These are phyloP conservation scores for Stemphylium lycopersici DNA, from an alignment of 2,329 filamentous ascomycete species.

Conservation along the genomic window DNA sequence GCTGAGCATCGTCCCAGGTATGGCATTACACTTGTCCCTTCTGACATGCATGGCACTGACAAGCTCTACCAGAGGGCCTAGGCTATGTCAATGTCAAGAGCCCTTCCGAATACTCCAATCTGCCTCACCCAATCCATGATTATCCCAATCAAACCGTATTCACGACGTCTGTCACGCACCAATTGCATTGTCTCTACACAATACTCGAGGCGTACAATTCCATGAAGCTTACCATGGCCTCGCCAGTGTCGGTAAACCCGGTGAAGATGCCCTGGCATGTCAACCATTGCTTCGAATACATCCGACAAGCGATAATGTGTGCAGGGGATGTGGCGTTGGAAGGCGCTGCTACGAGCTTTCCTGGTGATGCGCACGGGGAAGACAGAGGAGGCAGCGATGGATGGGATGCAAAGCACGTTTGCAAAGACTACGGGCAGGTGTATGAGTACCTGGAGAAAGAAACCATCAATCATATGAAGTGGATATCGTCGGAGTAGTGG, in stretches of 20 bases:
- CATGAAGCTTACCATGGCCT: slow-evolving; percentile 23
- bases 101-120: slow-evolving; percentile 29
- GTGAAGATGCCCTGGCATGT: slow-evolving; percentile 45
- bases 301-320: slow-evolving; percentile 44
- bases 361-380: slow-evolving; percentile 27
- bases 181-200: slow-evolving; percentile 44
- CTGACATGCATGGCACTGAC: neutral
- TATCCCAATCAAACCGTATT: slow-evolving; percentile 39
- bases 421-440: slow-evolving; percentile 42
- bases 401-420: slow-evolving; percentile 44
- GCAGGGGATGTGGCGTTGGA: slow-evolving; percentile 43
- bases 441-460: slow-evolving; percentile 36
- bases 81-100: slow-evolving; percentile 40
- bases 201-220: slow-evolving; percentile 43
- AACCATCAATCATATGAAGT: slow-evolving; percentile 38
- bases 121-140: slow-evolving; percentile 42
- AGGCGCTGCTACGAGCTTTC: slow-evolving; percentile 43
- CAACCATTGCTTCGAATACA: slow-evolving; percentile 45
- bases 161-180: slow-evolving; percentile 44
- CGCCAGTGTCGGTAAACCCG: slow-evolving; percentile 11
- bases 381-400: slow-evolving; percentile 44
- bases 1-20: slow-evolving; percentile 42
- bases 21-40: neutral
- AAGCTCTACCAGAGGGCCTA: slow-evolving; percentile 29
- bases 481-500: slow-evolving; percentile 32